phyloP scores from a whole-genome alignment of 805 yeast species.

The Myxozyma kluyveri region DNA sequence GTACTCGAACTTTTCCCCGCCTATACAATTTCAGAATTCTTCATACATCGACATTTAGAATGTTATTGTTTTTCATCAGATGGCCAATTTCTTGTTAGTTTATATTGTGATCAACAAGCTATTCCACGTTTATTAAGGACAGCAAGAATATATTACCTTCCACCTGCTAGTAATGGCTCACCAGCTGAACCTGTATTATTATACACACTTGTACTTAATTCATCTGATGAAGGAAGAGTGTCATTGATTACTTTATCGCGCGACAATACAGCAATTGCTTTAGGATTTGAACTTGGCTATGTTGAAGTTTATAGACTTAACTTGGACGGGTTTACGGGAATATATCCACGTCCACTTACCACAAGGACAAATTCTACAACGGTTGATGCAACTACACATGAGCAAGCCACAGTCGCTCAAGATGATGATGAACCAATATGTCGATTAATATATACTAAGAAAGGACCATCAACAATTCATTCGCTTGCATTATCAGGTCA shows the following conservation, averaged over 20 bases:
- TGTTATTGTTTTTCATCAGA: conserved; percentile 21
- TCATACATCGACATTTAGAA: conserved; percentile 18
- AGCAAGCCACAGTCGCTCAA: background rate
- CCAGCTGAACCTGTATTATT: conserved; percentile 8
- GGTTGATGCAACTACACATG: background rate
- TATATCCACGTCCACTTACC: background rate
- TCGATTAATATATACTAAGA: conserved; percentile 17
- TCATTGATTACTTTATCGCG: conserved; percentile 8
- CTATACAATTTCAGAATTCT: background rate
- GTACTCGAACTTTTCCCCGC: conserved; percentile 7
- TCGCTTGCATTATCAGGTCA: conserved; percentile 25
- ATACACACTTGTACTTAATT: background rate
- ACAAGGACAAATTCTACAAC: background rate
- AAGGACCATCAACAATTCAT: conserved; percentile 29
- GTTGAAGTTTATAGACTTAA: conserved; percentile 21
- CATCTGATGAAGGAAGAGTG: background rate
- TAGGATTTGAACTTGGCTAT: conserved; percentile 23
- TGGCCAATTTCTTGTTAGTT: conserved; percentile 12
- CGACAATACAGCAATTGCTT: conserved; percentile 19
- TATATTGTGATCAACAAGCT: conserved; percentile 11
- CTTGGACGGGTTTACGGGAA: conserved; percentile 1
- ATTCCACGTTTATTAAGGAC: conserved; percentile 19
- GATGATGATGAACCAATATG: conserved; percentile 4
- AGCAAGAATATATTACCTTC: conserved; percentile 13
- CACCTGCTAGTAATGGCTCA: background rate